Conservation (phyloP, 257 asterid species). For the Marsdenia floribunda region DNA sequence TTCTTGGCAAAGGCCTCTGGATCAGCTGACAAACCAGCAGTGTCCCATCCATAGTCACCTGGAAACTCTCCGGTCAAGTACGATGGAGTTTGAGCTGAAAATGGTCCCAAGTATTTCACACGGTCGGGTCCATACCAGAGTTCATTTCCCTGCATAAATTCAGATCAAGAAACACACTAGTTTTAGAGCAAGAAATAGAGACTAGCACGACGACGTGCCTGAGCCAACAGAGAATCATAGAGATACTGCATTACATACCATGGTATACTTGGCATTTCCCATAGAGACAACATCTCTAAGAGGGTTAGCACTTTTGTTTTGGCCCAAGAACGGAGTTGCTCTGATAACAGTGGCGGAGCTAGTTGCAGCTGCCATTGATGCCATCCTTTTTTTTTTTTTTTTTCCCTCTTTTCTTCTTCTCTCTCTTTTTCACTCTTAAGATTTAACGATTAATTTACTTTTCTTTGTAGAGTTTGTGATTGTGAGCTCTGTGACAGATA, state of each 20-base stretch:
- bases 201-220: background rate
- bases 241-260: constrained; percentile 30
- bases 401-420: no score
- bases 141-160: constrained; percentile 40
- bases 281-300: constrained; percentile 55
- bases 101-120: constrained; percentile 84
- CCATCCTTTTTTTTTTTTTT: constrained; percentile 24
- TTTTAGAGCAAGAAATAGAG: background rate
- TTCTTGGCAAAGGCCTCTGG: constrained; percentile 81
- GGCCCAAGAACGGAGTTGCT: constrained; percentile 79
- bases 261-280: constrained; percentile 53
- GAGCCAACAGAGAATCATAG: no score
- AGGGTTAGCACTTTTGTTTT: constrained; percentile 51
- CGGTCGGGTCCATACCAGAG: constrained; percentile 87
- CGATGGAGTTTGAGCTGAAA: constrained; percentile 83
- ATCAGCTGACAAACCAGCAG: constrained; percentile 85
- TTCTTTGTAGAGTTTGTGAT: background rate
- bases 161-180: background rate
- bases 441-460: background rate
- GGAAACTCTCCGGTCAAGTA: constrained; percentile 82
- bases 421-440: background rate
- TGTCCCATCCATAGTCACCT: constrained; percentile 92
- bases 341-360: constrained; percentile 53
- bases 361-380: constrained; percentile 58
- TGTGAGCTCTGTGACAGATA: background rate